A percentile compares a stretch with the other conserved stretches of the same genome.
Conservation (phyloP, 2,329 filamentous ascomycete species). For the Colletotrichum plurivorum region DNA sequence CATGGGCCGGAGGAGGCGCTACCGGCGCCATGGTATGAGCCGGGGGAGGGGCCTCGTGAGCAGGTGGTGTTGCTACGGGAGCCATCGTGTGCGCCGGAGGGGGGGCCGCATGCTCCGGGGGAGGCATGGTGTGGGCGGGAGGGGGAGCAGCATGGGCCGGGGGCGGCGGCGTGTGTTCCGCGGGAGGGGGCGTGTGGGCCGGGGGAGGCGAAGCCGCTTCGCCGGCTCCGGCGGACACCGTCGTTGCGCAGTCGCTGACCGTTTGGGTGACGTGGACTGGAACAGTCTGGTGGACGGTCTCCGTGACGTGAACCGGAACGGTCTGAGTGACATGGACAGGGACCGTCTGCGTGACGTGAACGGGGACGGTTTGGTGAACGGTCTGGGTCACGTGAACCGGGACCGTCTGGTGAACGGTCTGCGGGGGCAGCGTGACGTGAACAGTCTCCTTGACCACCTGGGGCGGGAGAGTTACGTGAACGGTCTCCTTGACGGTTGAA, state of each 20-base stretch:
- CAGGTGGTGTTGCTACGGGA: background rate
- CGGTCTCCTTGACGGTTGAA: conserved; percentile 17
- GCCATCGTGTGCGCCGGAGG: conserved; percentile 18
- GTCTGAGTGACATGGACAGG: conserved; percentile 1
- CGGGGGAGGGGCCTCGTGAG: conserved; percentile 10
- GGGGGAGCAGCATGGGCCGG: conserved; percentile 1
- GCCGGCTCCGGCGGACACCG: conserved; percentile 6
- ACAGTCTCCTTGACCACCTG: conserved; percentile 29
- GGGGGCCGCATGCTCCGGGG: background rate
- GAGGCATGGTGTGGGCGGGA: conserved; percentile 2
- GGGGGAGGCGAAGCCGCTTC: conserved; percentile 21
- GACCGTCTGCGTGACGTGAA: conserved; percentile 14
- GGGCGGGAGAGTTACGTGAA: conserved; percentile 23
- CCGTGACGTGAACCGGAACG: background rate
- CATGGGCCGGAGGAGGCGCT: background rate
- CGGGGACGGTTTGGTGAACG: conserved; percentile 9
- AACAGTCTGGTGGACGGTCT: background rate
- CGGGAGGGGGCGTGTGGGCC: background rate
- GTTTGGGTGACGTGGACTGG: conserved; percentile 10
- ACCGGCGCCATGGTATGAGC: conserved; percentile 18
- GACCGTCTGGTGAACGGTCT: conserved; percentile 23
- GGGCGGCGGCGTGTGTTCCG: background rate
- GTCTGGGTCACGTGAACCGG: conserved; percentile 4
- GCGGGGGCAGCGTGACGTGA: conserved; percentile 21
- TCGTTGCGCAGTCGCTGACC: conserved; percentile 25